A percentile compares a stretch with the other conserved stretches of the same genome.
Evolutionary conservation across 495 filamentous ascomycete genomes (phyloP).

Genomic region (Talaromyces stipitatus): DNA sequence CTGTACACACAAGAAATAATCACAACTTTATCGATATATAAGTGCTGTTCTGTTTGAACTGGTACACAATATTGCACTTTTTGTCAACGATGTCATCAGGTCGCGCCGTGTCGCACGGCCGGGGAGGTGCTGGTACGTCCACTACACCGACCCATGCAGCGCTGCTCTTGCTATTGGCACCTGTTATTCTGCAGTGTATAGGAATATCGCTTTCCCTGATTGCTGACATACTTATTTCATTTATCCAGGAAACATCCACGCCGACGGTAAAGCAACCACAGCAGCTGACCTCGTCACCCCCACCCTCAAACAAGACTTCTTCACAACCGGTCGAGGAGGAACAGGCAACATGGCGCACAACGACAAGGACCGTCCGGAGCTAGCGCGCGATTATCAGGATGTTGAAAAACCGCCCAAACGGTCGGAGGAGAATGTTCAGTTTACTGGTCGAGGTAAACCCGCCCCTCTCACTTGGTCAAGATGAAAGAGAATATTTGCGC

Average conservation of each 20-base stretch:
- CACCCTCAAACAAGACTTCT: constrained; percentile 69
- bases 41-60: too few species aligned
- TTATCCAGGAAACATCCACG: constrained; percentile 68
- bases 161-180: too few species aligned
- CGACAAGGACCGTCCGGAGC: constrained; percentile 52
- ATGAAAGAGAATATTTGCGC: background rate
- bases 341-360: constrained; percentile 70
- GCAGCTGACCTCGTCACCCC: constrained; percentile 68
- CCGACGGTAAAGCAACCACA: constrained; percentile 40
- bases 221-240: too few species aligned
- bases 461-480: background rate
- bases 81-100: constrained; percentile 8
- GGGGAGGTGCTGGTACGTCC: constrained; percentile 46
- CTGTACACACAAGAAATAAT: too few species aligned
- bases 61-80: too few species aligned
- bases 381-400: constrained; percentile 76
- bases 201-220: too few species aligned
- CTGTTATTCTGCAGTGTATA: too few species aligned
- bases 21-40: too few species aligned
- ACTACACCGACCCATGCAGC: background rate
- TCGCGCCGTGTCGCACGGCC: constrained; percentile 43
- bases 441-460: constrained; percentile 37
- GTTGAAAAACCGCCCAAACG: constrained; percentile 53
- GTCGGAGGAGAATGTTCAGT: constrained; percentile 32
- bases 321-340: constrained; percentile 74